Evolutionary conservation across 2,329 filamentous ascomycete genomes (phyloP).

Genomic region (Trichoderma brevicompactum): DNA sequence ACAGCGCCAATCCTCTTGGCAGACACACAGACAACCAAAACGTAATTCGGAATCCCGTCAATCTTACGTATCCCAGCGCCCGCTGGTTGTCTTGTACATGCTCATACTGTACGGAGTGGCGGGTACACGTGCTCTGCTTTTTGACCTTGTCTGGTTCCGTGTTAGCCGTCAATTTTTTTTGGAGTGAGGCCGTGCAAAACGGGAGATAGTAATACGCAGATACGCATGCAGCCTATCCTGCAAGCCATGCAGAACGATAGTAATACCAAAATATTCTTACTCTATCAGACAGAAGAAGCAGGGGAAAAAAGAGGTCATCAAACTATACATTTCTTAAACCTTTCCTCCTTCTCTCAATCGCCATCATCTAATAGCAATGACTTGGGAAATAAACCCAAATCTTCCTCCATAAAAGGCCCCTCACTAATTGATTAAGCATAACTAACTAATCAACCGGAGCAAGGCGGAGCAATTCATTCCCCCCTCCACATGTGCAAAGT

Average conservation of each 20-base stretch:
- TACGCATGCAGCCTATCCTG: background rate
- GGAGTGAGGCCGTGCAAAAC: background rate
- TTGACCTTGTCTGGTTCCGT: background rate
- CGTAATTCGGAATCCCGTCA: background rate
- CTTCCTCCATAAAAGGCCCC: background rate
- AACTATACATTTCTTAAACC: no score
- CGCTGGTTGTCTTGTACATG: background rate
- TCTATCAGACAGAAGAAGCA: no score
- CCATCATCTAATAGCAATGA: background rate
- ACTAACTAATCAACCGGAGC: background rate
- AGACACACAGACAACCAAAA: background rate
- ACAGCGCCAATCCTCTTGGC: slow-evolving; percentile 23
- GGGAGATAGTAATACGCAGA: background rate
- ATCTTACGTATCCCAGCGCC: slow-evolving; percentile 27
- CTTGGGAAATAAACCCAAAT: background rate
- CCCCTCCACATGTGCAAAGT: no score
- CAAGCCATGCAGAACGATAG: background rate
- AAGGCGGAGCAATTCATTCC: background rate
- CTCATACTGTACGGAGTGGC: background rate
- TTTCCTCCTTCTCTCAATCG: background rate
- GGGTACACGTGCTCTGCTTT: slow-evolving; percentile 21
- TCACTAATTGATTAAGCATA: slow-evolving; percentile 28
- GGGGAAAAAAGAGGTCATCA: no score
- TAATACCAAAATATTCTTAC: no score
- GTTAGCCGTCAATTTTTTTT: background rate